Evolutionary conservation across 108 stramenopile species (phyloP).

Genomic region (Cyclotella kingstonii): DNA sequence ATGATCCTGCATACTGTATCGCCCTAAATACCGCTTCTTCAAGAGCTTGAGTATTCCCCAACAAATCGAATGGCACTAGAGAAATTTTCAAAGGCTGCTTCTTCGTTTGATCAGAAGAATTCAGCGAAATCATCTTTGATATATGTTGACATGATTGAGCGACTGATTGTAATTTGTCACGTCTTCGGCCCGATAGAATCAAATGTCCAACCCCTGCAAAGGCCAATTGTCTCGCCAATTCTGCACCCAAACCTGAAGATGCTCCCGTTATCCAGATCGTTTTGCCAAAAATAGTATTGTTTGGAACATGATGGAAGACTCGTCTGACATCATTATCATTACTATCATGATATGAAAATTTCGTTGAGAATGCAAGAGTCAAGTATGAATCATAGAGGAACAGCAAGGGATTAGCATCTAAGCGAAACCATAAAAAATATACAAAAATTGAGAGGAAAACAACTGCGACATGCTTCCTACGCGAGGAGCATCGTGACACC

Average conservation of each 20-base stretch:
- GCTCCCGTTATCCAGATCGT: constrained; percentile 71
- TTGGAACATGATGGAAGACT: not conserved
- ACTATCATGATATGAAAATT: not conserved
- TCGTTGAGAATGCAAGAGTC: not conserved
- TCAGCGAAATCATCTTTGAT: not conserved
- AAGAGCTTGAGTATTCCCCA: not conserved
- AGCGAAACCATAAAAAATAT: constrained; percentile 5
- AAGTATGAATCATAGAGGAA: constrained; percentile 26
- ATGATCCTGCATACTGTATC: not conserved
- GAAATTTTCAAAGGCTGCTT: constrained; percentile 1
- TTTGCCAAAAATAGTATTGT: constrained; percentile 29
- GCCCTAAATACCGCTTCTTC: constrained; percentile 9
- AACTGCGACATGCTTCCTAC: too few relatives aligned
- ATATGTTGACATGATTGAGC: constrained; percentile 31
- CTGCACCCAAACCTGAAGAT: constrained; percentile 65
- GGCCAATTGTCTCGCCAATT: constrained; percentile 53
- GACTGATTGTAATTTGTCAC: constrained; percentile 41
- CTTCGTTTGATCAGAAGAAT: not conserved
- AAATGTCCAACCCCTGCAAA: constrained; percentile 23
- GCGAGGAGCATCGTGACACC: too few relatives aligned
- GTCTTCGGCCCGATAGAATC: constrained; percentile 54
- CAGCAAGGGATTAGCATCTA: constrained; percentile 39
- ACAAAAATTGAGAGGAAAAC: constrained; percentile 11
- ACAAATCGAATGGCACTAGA: constrained; percentile 20
- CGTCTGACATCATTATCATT: constrained; percentile 2